These are phyloP conservation scores for Sequoia sempervirens DNA, from an alignment of 75 land plant genomes.

Conservation along the genomic window DNA sequence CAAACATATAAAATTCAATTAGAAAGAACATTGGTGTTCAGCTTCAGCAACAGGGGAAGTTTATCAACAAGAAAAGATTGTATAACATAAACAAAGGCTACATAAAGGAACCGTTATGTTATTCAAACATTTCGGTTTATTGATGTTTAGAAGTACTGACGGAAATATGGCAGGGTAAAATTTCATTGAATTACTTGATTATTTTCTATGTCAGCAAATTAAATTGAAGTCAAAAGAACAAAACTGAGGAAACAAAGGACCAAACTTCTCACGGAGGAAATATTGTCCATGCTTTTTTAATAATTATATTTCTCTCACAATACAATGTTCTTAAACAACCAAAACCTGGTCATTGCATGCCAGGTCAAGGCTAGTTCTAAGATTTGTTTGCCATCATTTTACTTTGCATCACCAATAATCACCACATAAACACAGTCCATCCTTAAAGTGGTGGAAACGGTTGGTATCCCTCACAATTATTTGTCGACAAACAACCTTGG, in stretches of 20 bases:
- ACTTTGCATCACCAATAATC: not conserved
- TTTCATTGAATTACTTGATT: too few relatives aligned
- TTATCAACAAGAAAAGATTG: not conserved
- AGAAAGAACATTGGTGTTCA: not conserved
- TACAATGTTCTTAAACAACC: not conserved
- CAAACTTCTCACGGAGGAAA: not conserved
- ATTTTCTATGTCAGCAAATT: not conserved
- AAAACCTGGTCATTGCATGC: not conserved
- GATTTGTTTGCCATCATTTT: not conserved
- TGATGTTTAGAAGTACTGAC: not conserved
- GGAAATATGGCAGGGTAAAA: too few relatives aligned
- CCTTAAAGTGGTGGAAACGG: constrained; percentile 6
- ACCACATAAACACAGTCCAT: not conserved
- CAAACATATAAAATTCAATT: not conserved
- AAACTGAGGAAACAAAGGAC: not conserved
- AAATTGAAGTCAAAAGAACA: not conserved
- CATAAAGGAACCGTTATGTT: not conserved
- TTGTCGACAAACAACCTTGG: constrained; percentile 2
- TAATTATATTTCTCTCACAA: not conserved
- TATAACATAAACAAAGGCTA: not conserved
- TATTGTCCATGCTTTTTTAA: not conserved
- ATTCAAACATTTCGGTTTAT: too few relatives aligned
- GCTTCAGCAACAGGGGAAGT: not conserved
- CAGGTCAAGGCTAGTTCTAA: not conserved
- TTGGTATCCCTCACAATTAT: constrained; percentile 8